A percentile compares a stretch with the other conserved stretches of the same genome.
phyloP scores from a whole-genome alignment of 1,284 basidiomycete species.

The Ceratobasidium sp. region DNA sequence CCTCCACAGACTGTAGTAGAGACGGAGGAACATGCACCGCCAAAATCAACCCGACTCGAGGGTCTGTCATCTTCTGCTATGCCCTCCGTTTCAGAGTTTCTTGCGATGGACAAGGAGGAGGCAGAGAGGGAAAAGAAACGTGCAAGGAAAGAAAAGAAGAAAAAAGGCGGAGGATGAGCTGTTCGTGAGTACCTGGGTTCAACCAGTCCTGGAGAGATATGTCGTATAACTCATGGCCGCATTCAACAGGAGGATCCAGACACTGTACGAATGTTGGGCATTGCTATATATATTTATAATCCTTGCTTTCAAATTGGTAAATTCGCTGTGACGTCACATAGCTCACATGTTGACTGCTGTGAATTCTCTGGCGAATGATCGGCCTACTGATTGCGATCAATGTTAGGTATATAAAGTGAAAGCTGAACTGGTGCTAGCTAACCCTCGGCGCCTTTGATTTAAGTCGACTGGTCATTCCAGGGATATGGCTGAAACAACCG shows the following conservation, averaged over 20 bases:
- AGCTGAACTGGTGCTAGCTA: background rate
- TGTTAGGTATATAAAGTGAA: background rate
- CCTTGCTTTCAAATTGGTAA: background rate
- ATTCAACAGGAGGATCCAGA: no score
- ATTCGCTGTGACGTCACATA: background rate
- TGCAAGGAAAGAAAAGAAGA: conserved; percentile 76
- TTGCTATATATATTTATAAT: background rate
- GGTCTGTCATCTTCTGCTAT: conserved; percentile 78
- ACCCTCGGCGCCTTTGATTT: background rate
- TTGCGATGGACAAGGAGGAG: conserved; percentile 76
- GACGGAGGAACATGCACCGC: conserved; percentile 57
- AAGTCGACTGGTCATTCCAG: background rate
- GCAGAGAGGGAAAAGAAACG: conserved; percentile 70
- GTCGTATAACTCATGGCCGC: no score
- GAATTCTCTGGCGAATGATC: background rate
- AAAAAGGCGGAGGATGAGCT: conserved; percentile 55
- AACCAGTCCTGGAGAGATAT: no score
- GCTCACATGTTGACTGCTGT: background rate
- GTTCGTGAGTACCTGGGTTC: background rate
- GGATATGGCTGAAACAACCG: background rate
- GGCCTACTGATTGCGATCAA: background rate
- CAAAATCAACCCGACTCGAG: conserved; percentile 64
- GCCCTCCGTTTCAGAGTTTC: conserved; percentile 81
- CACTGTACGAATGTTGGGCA: background rate
- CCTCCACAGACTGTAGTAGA: conserved; percentile 46